These are phyloP conservation scores for Triangularia setosa DNA, from an alignment of 2,329 filamentous ascomycete species.

Conservation along the genomic window DNA sequence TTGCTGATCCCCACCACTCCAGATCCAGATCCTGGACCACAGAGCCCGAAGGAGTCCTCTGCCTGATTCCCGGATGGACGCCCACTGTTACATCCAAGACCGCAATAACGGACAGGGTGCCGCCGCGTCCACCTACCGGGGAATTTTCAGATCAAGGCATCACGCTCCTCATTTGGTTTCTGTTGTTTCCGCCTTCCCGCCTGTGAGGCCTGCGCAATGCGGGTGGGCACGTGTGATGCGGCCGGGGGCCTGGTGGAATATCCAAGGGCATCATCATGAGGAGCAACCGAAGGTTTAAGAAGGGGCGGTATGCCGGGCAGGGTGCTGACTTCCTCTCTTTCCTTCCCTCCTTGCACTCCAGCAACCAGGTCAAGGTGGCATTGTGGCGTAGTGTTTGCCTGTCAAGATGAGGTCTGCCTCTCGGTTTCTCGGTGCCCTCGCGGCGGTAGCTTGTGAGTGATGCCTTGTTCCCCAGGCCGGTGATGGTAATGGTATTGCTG, in stretches of 20 bases:
- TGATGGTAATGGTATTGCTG: not conserved
- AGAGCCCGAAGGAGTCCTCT: slow-evolving; percentile 4
- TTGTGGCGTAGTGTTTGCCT: slow-evolving; percentile 9
- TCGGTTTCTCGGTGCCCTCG: slow-evolving; percentile 24
- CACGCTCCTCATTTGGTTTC: slow-evolving; percentile 8
- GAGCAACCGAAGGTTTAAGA: slow-evolving; percentile 11
- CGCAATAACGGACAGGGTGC: slow-evolving; percentile 24
- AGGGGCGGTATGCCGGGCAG: slow-evolving; percentile 4
- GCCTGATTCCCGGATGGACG: slow-evolving; percentile 20
- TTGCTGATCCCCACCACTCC: not conserved
- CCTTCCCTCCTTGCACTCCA: slow-evolving; percentile 12
- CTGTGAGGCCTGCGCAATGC: slow-evolving; percentile 9
- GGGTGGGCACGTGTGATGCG: not conserved
- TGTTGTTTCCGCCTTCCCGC: slow-evolving; percentile 9
- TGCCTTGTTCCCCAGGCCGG: too few relatives aligned
- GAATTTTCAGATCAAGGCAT: slow-evolving; percentile 10
- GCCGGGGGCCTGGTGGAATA: not conserved
- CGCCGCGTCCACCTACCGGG: slow-evolving; percentile 22
- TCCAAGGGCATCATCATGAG: not conserved
- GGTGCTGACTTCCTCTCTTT: not conserved
- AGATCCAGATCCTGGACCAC: not conserved
- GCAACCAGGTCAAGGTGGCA: slow-evolving; percentile 16
- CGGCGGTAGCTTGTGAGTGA: slow-evolving; percentile 26
- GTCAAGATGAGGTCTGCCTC: slow-evolving; percentile 25
- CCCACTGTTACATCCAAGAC: slow-evolving; percentile 23